Conservation (phyloP, 495 filamentous ascomycete genomes). For the Aspergillus olivimuriae region DNA sequence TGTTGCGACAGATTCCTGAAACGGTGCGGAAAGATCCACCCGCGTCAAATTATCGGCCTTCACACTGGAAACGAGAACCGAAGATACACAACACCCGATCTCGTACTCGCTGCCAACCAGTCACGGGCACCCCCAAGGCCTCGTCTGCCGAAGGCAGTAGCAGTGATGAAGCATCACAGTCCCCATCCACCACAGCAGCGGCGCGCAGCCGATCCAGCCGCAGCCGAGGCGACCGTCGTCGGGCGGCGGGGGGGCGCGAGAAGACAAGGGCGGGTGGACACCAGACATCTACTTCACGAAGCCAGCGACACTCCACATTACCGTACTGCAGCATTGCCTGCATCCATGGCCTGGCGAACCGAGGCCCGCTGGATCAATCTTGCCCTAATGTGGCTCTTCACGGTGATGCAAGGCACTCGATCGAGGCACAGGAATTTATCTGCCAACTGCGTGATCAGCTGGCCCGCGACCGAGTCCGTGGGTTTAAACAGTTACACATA, state of each 20-base stretch:
- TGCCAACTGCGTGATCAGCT: slow-evolving; percentile 22
- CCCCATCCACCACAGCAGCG: slow-evolving; percentile 16
- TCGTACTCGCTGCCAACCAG: slow-evolving; percentile 17
- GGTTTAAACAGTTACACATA: slow-evolving; percentile 22
- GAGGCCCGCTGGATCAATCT: slow-evolving; percentile 17
- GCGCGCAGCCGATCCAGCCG: slow-evolving; percentile 13
- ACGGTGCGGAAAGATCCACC: slow-evolving; percentile 16
- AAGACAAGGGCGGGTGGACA: slow-evolving; percentile 7
- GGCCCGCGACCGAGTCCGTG: slow-evolving; percentile 12
- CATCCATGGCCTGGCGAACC: slow-evolving; percentile 19
- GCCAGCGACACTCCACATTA: slow-evolving; percentile 10
- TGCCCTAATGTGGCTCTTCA: slow-evolving; percentile 21
- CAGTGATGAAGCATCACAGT: slow-evolving; percentile 17
- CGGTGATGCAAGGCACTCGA: slow-evolving; percentile 11
- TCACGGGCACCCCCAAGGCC: slow-evolving; percentile 43
- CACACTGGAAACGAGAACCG: slow-evolving; percentile 17
- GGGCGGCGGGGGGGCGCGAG: slow-evolving; percentile 11
- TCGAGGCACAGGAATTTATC: slow-evolving; percentile 16
- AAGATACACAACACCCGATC: slow-evolving; percentile 24
- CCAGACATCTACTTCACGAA: slow-evolving; percentile 13
- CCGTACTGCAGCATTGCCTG: slow-evolving; percentile 23
- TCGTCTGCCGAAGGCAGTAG: slow-evolving; percentile 18
- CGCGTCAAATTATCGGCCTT: slow-evolving; percentile 24
- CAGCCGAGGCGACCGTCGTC: slow-evolving; percentile 8
- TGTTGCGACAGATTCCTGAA: slow-evolving; percentile 23